phyloP scores from a whole-genome alignment of 352 stramenopile species.

The Pythium sukuiense region DNA sequence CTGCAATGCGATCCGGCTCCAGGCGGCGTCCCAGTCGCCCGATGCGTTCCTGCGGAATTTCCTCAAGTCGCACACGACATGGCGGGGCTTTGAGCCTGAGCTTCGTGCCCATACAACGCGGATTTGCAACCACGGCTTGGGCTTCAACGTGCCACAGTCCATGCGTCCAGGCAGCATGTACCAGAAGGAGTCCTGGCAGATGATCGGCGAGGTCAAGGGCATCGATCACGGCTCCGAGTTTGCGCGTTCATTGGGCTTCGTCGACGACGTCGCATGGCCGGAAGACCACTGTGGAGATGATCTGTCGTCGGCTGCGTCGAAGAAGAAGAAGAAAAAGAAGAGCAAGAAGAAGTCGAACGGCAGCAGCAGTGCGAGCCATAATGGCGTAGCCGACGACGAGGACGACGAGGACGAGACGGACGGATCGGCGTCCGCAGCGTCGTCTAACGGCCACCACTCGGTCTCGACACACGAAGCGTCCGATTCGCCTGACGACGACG shows the following conservation, averaged over 20 bases:
- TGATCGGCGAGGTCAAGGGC: slow-evolving; percentile 56
- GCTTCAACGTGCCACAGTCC: slow-evolving; percentile 72
- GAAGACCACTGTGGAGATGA: slow-evolving; percentile 49
- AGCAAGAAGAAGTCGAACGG: slow-evolving; percentile 58
- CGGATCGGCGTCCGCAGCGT: slow-evolving; percentile 17
- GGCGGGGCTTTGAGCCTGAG: slow-evolving; percentile 73
- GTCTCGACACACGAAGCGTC: not conserved
- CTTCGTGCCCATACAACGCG: slow-evolving; percentile 55
- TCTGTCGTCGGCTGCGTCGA: slow-evolving; percentile 21
- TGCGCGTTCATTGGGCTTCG: slow-evolving; percentile 74
- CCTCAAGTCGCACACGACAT: slow-evolving; percentile 86
- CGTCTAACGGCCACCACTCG: slow-evolving; percentile 15
- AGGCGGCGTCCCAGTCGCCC: slow-evolving; percentile 85
- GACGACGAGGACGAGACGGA: slow-evolving; percentile 17
- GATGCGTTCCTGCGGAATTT: slow-evolving; percentile 90
- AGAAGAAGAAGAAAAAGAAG: slow-evolving; percentile 66
- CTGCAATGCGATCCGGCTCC: slow-evolving; percentile 88
- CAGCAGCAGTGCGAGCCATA: slow-evolving; percentile 3
- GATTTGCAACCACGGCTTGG: slow-evolving; percentile 62
- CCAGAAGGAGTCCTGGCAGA: slow-evolving; percentile 67
- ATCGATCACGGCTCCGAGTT: slow-evolving; percentile 87
- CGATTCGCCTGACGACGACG: slow-evolving; percentile 22
- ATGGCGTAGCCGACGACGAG: slow-evolving; percentile 12
- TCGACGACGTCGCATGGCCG: slow-evolving; percentile 84
- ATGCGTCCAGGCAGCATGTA: slow-evolving; percentile 51